A percentile compares a stretch with the other conserved stretches of the same genome.
Evolutionary conservation across 345 rosid species (phyloP).

Genomic region (Eucalyptus tenuipes): DNA sequence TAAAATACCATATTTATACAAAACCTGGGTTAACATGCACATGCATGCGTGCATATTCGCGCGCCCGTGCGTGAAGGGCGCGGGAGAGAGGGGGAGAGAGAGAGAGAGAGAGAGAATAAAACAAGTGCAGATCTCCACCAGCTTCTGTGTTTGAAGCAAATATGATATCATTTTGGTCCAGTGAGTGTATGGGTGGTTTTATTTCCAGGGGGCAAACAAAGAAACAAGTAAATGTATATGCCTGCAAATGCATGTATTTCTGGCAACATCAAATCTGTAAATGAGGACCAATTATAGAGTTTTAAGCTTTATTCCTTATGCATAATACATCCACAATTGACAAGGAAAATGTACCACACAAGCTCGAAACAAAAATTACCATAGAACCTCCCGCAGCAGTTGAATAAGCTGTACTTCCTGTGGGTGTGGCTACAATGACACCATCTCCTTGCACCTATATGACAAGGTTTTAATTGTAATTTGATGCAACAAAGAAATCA

Average conservation of each 20-base stretch:
- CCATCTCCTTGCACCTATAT: constrained; percentile 97
- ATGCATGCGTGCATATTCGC: not conserved
- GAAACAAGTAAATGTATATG: not conserved
- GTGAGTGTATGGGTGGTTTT: not conserved
- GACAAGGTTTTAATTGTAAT: not conserved
- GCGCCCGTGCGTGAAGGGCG: rapidly evolving
- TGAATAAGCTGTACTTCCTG: constrained; percentile 98
- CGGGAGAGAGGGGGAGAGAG: not conserved
- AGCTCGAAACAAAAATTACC: constrained; percentile 21
- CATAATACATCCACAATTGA: not conserved
- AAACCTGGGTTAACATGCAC: not conserved
- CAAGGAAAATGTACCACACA: not conserved
- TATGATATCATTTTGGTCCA: not conserved
- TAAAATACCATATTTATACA: not conserved
- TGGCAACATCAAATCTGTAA: not conserved
- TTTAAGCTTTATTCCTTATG: not conserved
- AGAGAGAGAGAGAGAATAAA: not conserved
- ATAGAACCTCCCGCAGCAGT: constrained; percentile 99
- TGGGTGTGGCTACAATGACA: constrained; percentile 96
- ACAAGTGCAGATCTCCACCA: not conserved
- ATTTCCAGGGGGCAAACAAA: not conserved
- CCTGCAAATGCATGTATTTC: not conserved
- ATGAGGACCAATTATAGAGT: not conserved
- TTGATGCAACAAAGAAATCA: not conserved
- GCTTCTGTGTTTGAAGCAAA: not conserved